These are phyloP conservation scores for Nevesoporus exiguus DNA, from an alignment of 768 basidiomycete genomes.

Conservation along the genomic window DNA sequence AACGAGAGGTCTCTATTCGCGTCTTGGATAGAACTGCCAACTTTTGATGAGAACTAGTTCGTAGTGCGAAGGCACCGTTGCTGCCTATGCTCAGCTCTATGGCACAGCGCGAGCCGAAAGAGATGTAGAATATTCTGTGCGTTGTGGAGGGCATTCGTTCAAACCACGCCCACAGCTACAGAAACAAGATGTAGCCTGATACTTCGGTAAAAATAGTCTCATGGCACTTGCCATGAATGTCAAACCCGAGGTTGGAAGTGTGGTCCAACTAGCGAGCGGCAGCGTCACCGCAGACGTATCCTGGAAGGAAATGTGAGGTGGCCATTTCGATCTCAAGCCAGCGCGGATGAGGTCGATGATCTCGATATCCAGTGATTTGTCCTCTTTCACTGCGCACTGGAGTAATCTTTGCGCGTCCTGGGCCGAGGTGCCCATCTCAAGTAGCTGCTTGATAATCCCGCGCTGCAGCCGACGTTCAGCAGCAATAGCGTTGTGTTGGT, in stretches of 20 bases:
- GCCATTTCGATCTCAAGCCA: conserved; percentile 74
- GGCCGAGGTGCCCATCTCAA: conserved; percentile 73
- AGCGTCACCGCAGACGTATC: conserved; percentile 50
- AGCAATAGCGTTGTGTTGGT: conserved; percentile 4
- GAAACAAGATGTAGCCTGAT: neutral
- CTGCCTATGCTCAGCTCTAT: conserved; percentile 47
- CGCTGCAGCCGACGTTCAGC: conserved; percentile 53
- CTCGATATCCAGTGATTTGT: conserved; percentile 55
- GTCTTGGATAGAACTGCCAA: conserved; percentile 44
- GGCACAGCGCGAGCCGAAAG: conserved; percentile 29
- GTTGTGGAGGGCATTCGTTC: conserved; percentile 38
- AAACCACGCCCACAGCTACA: conserved; percentile 48
- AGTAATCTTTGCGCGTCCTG: conserved; percentile 63
- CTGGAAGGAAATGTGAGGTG: conserved; percentile 72
- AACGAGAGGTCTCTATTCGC: conserved; percentile 51
- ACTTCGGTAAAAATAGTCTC: neutral
- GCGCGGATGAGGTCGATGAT: conserved; percentile 67
- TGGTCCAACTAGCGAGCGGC: conserved; percentile 45
- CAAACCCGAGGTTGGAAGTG: conserved; percentile 60
- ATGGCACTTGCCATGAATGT: conserved; percentile 59
- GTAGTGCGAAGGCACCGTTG: conserved; percentile 56
- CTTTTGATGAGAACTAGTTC: conserved; percentile 37
- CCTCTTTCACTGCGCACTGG: conserved; percentile 47
- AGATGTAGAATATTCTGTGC: conserved; percentile 37
- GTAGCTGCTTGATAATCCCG: conserved; percentile 61